These are phyloP conservation scores for Caryopteris hybrid DNA, from an alignment of 305 asterid species.

Conservation along the genomic window DNA sequence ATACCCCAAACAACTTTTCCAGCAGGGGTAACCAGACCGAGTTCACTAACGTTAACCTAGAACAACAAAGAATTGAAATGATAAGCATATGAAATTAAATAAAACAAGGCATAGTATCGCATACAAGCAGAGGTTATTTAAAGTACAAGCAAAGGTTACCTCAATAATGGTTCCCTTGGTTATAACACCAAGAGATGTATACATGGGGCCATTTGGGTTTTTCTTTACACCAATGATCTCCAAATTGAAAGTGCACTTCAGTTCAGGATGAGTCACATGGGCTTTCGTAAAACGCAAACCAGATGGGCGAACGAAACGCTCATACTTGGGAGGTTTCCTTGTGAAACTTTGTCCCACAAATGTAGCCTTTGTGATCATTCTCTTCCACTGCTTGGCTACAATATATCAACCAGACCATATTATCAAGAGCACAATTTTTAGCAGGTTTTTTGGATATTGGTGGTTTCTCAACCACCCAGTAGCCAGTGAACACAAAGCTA, in stretches of 20 bases:
- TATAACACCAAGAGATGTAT: constrained; percentile 89
- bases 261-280: constrained; percentile 94
- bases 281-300: constrained; percentile 93
- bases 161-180: constrained; percentile 91
- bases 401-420: neutral
- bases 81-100: neutral
- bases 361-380: constrained; percentile 98
- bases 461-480: too few relatives aligned
- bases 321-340: constrained; percentile 95
- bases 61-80: constrained; percentile 18
- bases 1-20: constrained; percentile 99
- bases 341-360: constrained; percentile 93
- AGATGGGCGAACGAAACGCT: constrained; percentile 87
- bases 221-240: constrained; percentile 96
- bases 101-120: neutral
- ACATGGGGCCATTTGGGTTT: constrained; percentile 94
- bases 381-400: constrained; percentile 98
- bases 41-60: constrained; percentile 92
- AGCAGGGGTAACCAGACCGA: constrained; percentile 96
- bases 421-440: neutral
- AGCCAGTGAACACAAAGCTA: too few relatives aligned
- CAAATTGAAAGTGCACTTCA: constrained; percentile 82
- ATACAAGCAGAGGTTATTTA: constrained; percentile 36
- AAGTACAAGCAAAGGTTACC: constrained; percentile 42
- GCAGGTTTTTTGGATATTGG: neutral